Base-by-base conservation (phyloP, 2,329 filamentous ascomycete species). In the Didymella sp. region DNA sequence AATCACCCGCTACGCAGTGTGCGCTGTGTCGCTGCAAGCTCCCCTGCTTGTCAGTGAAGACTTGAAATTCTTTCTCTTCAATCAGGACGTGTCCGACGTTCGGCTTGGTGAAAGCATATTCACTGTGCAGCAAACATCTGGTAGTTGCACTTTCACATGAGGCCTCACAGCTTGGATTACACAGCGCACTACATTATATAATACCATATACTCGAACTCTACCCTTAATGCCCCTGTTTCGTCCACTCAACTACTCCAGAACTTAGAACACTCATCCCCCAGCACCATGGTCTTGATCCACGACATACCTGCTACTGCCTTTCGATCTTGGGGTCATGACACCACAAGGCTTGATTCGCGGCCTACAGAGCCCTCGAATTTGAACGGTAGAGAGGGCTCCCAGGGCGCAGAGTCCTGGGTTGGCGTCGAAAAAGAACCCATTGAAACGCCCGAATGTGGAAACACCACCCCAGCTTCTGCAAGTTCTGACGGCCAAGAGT, bases 61-160 rank as follows among this genome's bases (percentile, higher is more conserved):
- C 8, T 13, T 12, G 19, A 24, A 12, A 22, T 22, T 13, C 30
- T 2, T 24, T 40, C 21, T 3, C 37, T 15, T 3, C 37, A 22
- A 27, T 17, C 2, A 40, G 33, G 25, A 54, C 13, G 44, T n/a
- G 27, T 21, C 19, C 9, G 6, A 8, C 21, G 21, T 28, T 17
- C 12, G n/a, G 22, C 35, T 17, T 19, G 15, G 21, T 15, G 21
- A 4, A 17, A 11, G 22, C 12, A 24, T 13, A 44, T 43, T 48
- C 45, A 55, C 51, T 54, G 25, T 49, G 19, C 19, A 31, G 38
- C 44, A 38, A 43, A 43, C 44, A 6, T 17, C 17, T 35, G 17
- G 31, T 13, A 6, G 43, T 21, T 22, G 25, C 44, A 25, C 24
- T 44, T 49, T 49, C 51, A 55, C 38, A 43, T 21, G 21, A 30